phyloP scores from a whole-genome alignment of 2,329 filamentous ascomycete genomes.

The Aspergillus luchuensis region DNA sequence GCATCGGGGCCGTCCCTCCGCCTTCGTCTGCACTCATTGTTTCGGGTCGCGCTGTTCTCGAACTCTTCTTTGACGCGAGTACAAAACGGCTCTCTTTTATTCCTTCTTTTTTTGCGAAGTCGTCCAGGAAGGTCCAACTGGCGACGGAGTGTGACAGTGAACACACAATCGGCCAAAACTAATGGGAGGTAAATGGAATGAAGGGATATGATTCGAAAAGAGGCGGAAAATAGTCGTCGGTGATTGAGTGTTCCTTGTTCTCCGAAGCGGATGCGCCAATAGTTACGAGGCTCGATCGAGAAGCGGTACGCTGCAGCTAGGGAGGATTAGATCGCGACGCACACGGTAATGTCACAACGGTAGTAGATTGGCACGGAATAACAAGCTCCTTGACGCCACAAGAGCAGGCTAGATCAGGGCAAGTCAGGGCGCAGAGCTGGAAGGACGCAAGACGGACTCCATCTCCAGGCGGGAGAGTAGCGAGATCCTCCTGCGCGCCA shows the following conservation, averaged over 20 bases:
- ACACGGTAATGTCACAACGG: slow-evolving; percentile 20
- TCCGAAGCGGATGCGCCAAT: slow-evolving; percentile 34
- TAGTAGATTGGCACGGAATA: slow-evolving; percentile 10
- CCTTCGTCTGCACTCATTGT: slow-evolving; percentile 44
- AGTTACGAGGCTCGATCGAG: slow-evolving; percentile 25
- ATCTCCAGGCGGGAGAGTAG: slow-evolving; percentile 22
- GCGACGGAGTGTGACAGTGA: slow-evolving; percentile 17
- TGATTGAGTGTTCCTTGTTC: slow-evolving; percentile 27
- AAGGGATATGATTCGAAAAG: slow-evolving; percentile 5
- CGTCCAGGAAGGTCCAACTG: neutral
- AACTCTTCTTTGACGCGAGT: slow-evolving; percentile 24
- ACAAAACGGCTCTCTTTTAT: slow-evolving; percentile 8
- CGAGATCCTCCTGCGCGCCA: slow-evolving; percentile 32
- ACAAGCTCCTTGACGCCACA: neutral
- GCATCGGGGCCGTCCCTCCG: slow-evolving; percentile 32
- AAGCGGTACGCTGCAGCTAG: slow-evolving; percentile 30
- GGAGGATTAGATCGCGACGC: slow-evolving; percentile 24
- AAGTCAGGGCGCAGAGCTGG: slow-evolving; percentile 9
- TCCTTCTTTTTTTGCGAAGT: slow-evolving; percentile 1
- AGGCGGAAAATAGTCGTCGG: slow-evolving; percentile 11
- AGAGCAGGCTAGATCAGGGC: neutral
- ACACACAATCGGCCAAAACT: neutral
- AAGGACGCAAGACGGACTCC: slow-evolving; percentile 13
- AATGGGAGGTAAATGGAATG: slow-evolving; percentile 4
- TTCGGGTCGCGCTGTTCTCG: slow-evolving; percentile 27